Base-by-base conservation (phyloP, 2,329 filamentous ascomycete species). In the Aphanoascus verrucosus region DNA sequence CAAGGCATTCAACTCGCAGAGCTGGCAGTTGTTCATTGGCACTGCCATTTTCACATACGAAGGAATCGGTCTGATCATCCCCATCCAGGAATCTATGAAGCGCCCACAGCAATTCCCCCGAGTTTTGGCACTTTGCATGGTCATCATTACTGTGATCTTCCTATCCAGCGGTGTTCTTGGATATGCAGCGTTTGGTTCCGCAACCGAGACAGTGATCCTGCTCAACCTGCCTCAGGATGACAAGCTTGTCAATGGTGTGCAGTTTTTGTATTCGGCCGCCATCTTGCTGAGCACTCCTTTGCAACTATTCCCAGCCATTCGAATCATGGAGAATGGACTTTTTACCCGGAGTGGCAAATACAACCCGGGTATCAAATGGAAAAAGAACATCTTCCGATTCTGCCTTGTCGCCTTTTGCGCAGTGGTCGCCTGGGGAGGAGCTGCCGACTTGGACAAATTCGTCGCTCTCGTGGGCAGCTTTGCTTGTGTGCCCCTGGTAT, bases 41-140 rank as follows among this genome's bases (percentile, higher is more conserved):
- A 98, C 94, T 0, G 93, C 94, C 28, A 97, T 98, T 67, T 98
- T 98, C 73, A 97, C 93, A 0, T 98, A 97, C 65, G 93, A 98
- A 67, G 93, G 93, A 28, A 94, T 98, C 57, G 94, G 93, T 11
- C 81, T 98, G 47, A 94, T 98, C 69, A 96, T 98, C 58, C 93
- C 94, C 0, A 96, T 98, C 56, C 94, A 98, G 70, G 90, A 94
- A 64, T 94, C 90, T 19, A 98, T 98, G 93, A 86, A 84, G 65
- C 77, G 90, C 41, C 94, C 91, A 0, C 77, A 83, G 59, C 91
- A 94, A 67, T 98, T 98, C 69, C 89, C 93, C 45, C 80, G 80
- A 56, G 91, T 98, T 46, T 82, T 98, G 59, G 85, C 83, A 48
- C 79, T 82, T 40, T 88, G 98, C 64, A 98, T 98, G 93, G 78